Evolutionary conservation across 192 early-diverging fungal species (phyloP).

Genomic region (Mortierella claussenii): DNA sequence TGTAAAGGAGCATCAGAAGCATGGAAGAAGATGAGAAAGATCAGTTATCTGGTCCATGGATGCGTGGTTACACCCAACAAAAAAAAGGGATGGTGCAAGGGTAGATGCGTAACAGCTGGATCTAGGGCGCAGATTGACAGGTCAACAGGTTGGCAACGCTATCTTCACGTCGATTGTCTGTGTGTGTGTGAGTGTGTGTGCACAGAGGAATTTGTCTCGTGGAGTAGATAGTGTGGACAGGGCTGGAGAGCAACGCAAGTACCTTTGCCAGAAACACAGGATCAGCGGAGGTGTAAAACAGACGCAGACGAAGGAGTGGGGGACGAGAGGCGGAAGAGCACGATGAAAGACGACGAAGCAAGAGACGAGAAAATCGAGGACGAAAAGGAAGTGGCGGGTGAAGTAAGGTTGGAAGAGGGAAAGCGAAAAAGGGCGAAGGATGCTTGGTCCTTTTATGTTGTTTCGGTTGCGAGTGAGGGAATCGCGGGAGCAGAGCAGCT

Average conservation of each 20-base stretch:
- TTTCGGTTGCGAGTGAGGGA: too few species aligned
- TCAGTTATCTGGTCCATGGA: not conserved
- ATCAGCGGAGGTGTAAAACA: not conserved
- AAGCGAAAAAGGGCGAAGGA: too few species aligned
- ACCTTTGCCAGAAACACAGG: not conserved
- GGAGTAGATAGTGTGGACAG: not conserved
- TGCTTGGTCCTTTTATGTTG: too few species aligned
- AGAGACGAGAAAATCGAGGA: too few species aligned
- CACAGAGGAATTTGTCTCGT: not conserved
- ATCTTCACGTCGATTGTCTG: not conserved
- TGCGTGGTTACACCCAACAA: not conserved
- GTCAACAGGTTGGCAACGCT: not conserved
- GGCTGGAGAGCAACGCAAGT: not conserved
- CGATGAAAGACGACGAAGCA: too few species aligned
- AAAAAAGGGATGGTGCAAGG: too few species aligned
- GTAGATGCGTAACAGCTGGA: too few species aligned
- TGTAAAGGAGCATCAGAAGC: not conserved
- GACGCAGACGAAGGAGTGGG: not conserved
- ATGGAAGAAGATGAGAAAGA: not conserved
- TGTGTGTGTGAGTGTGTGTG: not conserved
- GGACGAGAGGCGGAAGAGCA: not conserved
- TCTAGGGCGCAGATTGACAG: too few species aligned
- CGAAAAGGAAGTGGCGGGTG: too few species aligned
- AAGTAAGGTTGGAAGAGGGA: too few species aligned
- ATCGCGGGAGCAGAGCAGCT: too few species aligned